These are phyloP conservation scores for Globisporangium uncinulatum DNA, from an alignment of 352 stramenopile genomes.

Conservation along the genomic window DNA sequence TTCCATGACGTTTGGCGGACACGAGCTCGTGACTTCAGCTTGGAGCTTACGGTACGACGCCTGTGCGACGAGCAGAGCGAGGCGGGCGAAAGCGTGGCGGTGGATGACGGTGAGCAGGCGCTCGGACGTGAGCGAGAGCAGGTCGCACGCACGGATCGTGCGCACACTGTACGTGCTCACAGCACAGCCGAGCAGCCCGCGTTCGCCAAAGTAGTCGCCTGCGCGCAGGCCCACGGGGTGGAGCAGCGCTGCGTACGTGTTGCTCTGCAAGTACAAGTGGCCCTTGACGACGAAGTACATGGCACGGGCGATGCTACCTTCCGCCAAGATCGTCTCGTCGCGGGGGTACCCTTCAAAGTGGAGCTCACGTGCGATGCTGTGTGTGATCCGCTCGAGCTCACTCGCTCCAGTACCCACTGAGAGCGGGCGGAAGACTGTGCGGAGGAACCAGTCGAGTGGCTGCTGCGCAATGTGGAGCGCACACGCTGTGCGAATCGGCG, in stretches of 20 bases:
- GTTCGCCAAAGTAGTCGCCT: constrained; percentile 59
- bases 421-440: constrained; percentile 22
- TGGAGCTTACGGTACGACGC: constrained; percentile 5
- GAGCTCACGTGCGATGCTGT: constrained; percentile 35
- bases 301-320: constrained; percentile 56
- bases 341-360: constrained; percentile 58
- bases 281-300: constrained; percentile 74
- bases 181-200: constrained; percentile 44
- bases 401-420: constrained; percentile 1
- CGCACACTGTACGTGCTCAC: constrained; percentile 18
- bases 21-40: background rate
- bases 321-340: constrained; percentile 48
- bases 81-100: background rate
- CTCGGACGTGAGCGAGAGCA: constrained; percentile 13
- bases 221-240: constrained; percentile 2
- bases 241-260: constrained; percentile 3
- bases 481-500: constrained; percentile 27
- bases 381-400: constrained; percentile 23
- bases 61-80: constrained; percentile 4
- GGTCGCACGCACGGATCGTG: constrained; percentile 14
- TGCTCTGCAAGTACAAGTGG: constrained; percentile 17
- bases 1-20: background rate
- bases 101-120: constrained; percentile 9
- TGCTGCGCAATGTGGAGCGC: constrained; percentile 29
- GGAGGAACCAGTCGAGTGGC: constrained; percentile 30